These are phyloP conservation scores for Nakazawaea anatomiae DNA, from an alignment of 805 yeast species.

Conservation along the genomic window DNA sequence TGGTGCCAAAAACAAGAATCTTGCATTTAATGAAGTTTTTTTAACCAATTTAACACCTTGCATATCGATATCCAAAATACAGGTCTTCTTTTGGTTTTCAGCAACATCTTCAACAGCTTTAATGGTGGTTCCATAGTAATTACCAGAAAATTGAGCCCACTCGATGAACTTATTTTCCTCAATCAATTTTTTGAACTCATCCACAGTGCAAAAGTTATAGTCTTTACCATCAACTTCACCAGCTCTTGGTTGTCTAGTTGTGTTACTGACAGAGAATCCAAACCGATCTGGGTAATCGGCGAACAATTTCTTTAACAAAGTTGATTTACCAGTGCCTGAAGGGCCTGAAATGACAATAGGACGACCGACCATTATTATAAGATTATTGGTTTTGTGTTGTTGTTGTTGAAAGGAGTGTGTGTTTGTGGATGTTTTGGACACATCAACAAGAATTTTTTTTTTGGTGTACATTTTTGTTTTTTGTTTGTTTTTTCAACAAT, in stretches of 20 bases:
- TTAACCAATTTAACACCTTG: constrained; percentile 96
- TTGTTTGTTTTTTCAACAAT: too few relatives aligned
- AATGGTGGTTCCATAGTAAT: constrained; percentile 92
- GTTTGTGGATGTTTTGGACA: neutral
- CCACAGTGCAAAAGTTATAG: constrained; percentile 81
- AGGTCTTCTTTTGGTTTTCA: constrained; percentile 57
- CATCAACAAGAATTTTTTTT: neutral
- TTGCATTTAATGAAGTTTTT: constrained; percentile 73
- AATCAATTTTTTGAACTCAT: constrained; percentile 72
- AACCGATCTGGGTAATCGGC: constrained; percentile 85
- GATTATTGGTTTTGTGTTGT: too few relatives aligned
- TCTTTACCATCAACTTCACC: constrained; percentile 90
- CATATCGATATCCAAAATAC: constrained; percentile 97
- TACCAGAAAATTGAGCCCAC: constrained; percentile 98
- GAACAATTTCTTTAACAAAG: constrained; percentile 81
- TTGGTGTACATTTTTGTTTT: too few relatives aligned
- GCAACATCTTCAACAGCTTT: constrained; percentile 76
- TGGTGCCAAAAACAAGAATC: constrained; percentile 84
- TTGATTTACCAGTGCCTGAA: constrained; percentile 94
- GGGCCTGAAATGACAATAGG: constrained; percentile 98
- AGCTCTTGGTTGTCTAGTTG: constrained; percentile 86
- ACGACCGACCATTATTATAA: constrained; percentile 34
- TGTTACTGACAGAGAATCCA: constrained; percentile 91
- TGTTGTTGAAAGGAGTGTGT: too few relatives aligned
- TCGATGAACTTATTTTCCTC: constrained; percentile 78